Evolutionary conservation across 768 basidiomycete species (phyloP), one percentile per base, ranked within the genome.

Genomic region (Boletus sp.): DNA sequence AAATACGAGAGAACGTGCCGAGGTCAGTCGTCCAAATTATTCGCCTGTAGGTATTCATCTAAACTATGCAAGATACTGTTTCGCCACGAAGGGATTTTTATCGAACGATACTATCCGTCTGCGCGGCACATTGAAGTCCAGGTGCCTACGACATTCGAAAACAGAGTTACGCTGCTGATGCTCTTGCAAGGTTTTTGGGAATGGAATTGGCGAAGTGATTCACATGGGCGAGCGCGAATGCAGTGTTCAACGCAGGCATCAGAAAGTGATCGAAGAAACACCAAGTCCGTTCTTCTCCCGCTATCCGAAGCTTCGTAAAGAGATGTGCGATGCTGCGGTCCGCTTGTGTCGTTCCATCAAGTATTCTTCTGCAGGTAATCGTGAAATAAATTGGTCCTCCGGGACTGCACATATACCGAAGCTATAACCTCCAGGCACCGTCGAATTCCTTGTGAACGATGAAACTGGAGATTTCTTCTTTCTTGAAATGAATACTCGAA

Each of bases 161-260:
- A 41, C 6, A 6, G 15, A 48, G 20, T 36, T 29, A 53, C n/a
- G 11, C 24, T 2, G 3, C 35, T 66, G 46, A 30, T 54, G 28
- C 51, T 65, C 47, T 35, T n/a, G 5, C 1, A 32, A 85, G 84
- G 79, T 89, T 0, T 87, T 88, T 58, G 87, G 87, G 14, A 81
- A 90, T 64, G 87, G 86, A 0, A 40, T 67, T 0, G 83, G 83
- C 4, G 72, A 80, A 44, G 82, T 81, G 11, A 72, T 87, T 5
- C 83, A 87, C 60, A 80, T 87, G 75, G 83, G 84, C 37, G 87
- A 89, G 64, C 77, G 87, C 14, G 87, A 90, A 66, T 88, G 87
- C 61, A 86, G 83, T 47, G 70, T 86, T 9, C 87, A 90, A 63
- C 74, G 87, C 32, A 72, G 87, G 32, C 83, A 88, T 60, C 87